Conservation (phyloP, 1,284 basidiomycete genomes). For the Ustilago sp. region DNA sequence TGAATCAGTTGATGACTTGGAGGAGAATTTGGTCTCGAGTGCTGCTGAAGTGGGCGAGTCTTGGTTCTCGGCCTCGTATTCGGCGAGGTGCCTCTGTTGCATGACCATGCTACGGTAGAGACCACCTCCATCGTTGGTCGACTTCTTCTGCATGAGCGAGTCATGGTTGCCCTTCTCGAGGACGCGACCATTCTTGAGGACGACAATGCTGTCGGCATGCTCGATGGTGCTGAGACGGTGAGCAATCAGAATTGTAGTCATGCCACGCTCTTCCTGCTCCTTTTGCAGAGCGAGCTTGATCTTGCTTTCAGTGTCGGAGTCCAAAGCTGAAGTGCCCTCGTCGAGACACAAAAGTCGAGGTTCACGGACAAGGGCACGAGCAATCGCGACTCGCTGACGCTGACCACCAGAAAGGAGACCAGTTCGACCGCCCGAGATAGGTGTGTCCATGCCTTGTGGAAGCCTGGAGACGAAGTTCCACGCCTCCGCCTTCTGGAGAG, state of each 20-base stretch:
- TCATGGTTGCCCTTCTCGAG: constrained; percentile 63
- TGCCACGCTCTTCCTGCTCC: constrained; percentile 64
- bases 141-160: constrained; percentile 51
- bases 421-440: constrained; percentile 69
- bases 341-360: constrained; percentile 64
- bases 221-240: constrained; percentile 67
- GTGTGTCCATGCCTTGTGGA: constrained; percentile 70
- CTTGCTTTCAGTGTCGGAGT: constrained; percentile 63
- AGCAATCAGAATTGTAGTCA: constrained; percentile 66
- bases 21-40: constrained; percentile 7
- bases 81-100: constrained; percentile 55
- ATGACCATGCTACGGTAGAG: constrained; percentile 64
- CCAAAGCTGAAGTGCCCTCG: constrained; percentile 66
- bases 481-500: constrained; percentile 70
- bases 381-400: constrained; percentile 66
- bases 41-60: constrained; percentile 9
- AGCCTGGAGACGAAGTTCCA: constrained; percentile 70
- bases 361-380: constrained; percentile 64
- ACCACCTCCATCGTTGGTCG: constrained; percentile 22
- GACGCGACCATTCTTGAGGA: constrained; percentile 59
- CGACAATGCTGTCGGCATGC: constrained; percentile 66
- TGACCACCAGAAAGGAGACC: constrained; percentile 68
- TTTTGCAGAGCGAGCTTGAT: constrained; percentile 60
- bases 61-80: constrained; percentile 29
- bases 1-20: constrained; percentile 16